Base-by-base conservation (phyloP, 352 stramenopile genomes). In the Pythium rishiriense region DNA sequence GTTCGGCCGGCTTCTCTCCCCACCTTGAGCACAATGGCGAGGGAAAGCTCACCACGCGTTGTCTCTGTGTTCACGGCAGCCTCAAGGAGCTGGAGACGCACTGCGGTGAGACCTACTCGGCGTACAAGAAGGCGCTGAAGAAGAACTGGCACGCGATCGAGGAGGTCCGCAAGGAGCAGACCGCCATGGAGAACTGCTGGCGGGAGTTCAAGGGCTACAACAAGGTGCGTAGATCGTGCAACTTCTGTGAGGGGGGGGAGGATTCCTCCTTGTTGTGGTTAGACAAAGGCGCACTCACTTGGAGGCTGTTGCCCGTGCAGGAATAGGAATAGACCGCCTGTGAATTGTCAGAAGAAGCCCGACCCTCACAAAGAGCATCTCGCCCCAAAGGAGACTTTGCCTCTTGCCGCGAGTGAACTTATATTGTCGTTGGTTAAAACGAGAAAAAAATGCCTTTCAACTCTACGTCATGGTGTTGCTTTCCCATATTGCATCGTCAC, bases 81-180 rank as follows among this genome's bases (percentile, higher is more conserved):
- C 75, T 96, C 55, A 82, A 80, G 42, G 79, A 90, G 54, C 68
- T 93, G 12, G 88, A 96, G 69, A 85, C 65, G 37, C 68, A 94
- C 66, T 96, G 88, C 74, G 85, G 84, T n/a, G 85, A 93, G 47
- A 86, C 83, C 51, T 96, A 90, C 78, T 62, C 76, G 62, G 83
- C 83, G 73, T 96, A 95, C 83, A 92, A 95, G 75, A 83, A 83
- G 71, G 87, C 86, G 61, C 72, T 96, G 12, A 90, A 94, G 79
- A 87, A 90, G 76, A 96, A 93, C 78, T 94, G 85, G 85, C 85
- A 93, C 70, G 81, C 88, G 72, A 81, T 92, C 43, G 83, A 96
- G 41, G 76, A 91, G 61, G 86, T 83, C 67, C 79, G 87, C 65
- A 93, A 94, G 77, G 83, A 95, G 66, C 79, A 96, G 75, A 69